phyloP scores from a whole-genome alignment of 2,329 filamentous ascomycete species.

The Ophiostoma populinum region DNA sequence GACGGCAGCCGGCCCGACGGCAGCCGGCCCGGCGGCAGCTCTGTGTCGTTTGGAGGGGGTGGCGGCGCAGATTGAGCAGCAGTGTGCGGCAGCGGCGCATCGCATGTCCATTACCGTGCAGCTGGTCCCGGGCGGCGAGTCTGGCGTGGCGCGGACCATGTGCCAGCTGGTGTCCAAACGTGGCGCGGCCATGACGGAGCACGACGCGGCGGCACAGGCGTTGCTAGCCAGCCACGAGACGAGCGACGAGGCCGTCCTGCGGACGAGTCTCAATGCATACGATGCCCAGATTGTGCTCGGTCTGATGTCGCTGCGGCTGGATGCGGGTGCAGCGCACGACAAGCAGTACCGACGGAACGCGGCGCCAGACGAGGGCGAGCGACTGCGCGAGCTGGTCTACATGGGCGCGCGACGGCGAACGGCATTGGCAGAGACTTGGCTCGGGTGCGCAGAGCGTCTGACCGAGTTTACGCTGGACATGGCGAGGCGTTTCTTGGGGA shows the following conservation, averaged over 20 bases:
- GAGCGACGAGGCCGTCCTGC: conserved; percentile 49
- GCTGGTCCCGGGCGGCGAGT: too few species aligned
- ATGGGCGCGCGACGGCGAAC: too few species aligned
- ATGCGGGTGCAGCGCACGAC: neutral
- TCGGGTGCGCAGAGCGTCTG: too few species aligned
- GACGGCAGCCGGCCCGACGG: conserved; percentile 14
- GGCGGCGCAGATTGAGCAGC: too few species aligned
- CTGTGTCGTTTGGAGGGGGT: too few species aligned
- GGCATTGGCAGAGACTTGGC: too few species aligned
- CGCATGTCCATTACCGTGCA: too few species aligned
- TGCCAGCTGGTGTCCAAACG: too few species aligned
- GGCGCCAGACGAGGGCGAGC: neutral
- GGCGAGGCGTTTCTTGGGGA: conserved; percentile 24
- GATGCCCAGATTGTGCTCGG: conserved; percentile 49
- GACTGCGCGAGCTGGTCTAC: neutral
- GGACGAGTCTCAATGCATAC: conserved; percentile 52
- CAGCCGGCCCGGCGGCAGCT: conserved; percentile 23
- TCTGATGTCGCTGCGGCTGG: conserved; percentile 16
- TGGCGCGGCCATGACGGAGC: conserved; percentile 16
- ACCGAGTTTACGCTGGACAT: neutral
- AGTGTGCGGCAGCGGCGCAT: too few species aligned
- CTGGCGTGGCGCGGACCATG: too few species aligned
- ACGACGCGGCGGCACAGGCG: conserved; percentile 19
- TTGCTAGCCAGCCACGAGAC: conserved; percentile 39
- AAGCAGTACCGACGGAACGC: neutral